Evolutionary conservation across 768 basidiomycete species (phyloP).

Genomic region (Termitomyces sp.): DNA sequence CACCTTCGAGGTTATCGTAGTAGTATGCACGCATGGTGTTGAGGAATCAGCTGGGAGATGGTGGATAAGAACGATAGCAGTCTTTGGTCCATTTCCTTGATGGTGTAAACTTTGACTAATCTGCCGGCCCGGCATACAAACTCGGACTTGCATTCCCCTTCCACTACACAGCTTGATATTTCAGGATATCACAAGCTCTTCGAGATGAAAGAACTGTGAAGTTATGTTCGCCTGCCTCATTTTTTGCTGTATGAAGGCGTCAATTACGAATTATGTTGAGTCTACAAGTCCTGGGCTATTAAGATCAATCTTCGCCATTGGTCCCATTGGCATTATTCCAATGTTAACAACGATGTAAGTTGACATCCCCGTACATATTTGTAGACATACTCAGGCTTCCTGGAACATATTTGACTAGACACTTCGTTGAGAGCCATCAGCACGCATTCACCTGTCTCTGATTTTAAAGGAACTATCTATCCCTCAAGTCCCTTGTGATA

Average conservation of each 20-base stretch:
- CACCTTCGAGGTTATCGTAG: slow-evolving; percentile 68
- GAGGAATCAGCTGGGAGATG: not conserved
- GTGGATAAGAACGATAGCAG: not conserved
- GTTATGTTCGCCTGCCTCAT: not conserved
- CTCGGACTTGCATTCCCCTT: not conserved
- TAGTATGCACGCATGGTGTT: slow-evolving; percentile 61
- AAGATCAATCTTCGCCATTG: too few species aligned
- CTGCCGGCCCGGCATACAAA: not conserved
- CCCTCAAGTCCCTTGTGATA: not conserved
- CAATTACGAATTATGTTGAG: not conserved
- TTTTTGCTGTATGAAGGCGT: not conserved
- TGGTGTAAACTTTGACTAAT: not conserved
- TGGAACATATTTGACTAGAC: not conserved
- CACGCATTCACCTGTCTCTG: too few species aligned
- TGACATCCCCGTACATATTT: not conserved
- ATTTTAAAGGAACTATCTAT: not conserved
- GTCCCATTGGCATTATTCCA: too few species aligned
- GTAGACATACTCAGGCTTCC: not conserved
- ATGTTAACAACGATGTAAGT: too few species aligned
- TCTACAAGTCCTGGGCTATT: not conserved
- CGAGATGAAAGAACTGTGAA: not conserved
- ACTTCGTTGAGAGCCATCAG: not conserved
- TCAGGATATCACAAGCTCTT: not conserved
- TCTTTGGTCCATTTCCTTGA: not conserved
- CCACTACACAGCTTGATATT: too few species aligned